Conservation (phyloP, 2,329 filamentous ascomycete genomes). For the Eurotiales sp. region DNA sequence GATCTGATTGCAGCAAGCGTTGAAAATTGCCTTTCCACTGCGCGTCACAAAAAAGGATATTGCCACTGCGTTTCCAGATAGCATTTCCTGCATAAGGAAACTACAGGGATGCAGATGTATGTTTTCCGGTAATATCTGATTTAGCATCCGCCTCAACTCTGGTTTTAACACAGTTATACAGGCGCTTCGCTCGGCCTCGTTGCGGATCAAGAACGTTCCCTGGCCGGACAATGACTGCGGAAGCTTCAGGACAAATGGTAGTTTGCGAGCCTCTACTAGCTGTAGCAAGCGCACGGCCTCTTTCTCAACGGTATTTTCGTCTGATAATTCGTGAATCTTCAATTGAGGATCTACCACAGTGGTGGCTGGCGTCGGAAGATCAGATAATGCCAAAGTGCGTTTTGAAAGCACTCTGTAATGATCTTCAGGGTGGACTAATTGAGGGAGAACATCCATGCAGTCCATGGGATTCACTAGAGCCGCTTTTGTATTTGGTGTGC, state of each 20-base stretch:
- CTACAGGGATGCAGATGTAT: neutral
- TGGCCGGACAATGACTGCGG: neutral
- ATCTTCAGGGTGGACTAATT: neutral
- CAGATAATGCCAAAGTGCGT: neutral
- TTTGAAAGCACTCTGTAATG: neutral
- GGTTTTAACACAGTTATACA: neutral
- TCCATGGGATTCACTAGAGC: neutral
- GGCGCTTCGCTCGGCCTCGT: neutral
- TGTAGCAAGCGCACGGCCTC: neutral
- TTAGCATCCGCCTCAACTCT: neutral
- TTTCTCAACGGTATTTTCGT: neutral
- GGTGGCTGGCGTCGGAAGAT: neutral
- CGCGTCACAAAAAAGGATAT: neutral
- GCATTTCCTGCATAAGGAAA: neutral
- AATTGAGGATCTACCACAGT: neutral
- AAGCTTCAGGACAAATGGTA: neutral
- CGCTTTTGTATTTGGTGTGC: no score
- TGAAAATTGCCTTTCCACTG: neutral
- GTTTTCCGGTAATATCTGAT: neutral
- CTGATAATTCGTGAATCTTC: neutral
- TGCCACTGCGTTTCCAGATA: neutral
- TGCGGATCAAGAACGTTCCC: neutral
- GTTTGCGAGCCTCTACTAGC: neutral
- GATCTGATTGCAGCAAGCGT: neutral
- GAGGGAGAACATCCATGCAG: neutral